Evolutionary conservation across 345 rosid species (phyloP).

Genomic region (Leavenworthia alabamica): DNA sequence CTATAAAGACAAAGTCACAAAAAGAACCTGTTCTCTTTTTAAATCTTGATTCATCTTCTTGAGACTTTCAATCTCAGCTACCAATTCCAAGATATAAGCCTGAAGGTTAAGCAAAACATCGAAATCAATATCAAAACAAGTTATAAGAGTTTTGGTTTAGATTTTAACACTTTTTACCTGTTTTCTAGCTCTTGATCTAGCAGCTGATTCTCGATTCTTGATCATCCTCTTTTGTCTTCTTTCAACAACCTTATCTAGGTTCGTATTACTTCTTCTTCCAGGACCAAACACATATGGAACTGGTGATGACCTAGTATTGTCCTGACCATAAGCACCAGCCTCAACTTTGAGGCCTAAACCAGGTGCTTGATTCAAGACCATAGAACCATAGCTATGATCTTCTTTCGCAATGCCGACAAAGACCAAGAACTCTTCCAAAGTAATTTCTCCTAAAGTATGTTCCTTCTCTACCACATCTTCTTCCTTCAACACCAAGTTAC

Average conservation of each 20-base stretch:
- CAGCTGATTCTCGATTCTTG: conserved; percentile 96
- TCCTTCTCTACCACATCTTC: conserved; percentile 51
- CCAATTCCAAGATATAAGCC: conserved; percentile 91
- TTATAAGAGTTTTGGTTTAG: neutral
- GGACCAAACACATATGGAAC: conserved; percentile 67
- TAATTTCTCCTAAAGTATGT: conserved; percentile 75
- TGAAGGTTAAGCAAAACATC: conserved; percentile 25
- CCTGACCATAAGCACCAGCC: no score
- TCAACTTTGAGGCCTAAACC: conserved; percentile 35
- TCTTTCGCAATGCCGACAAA: conserved; percentile 82
- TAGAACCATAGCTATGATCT: conserved; percentile 26
- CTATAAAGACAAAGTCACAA: neutral
- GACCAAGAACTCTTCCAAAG: conserved; percentile 83
- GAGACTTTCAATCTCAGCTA: conserved; percentile 79
- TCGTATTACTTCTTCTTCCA: conserved; percentile 57
- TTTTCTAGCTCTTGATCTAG: conserved; percentile 95
- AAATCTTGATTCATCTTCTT: conserved; percentile 68
- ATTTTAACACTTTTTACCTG: conserved; percentile 57
- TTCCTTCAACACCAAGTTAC: conserved; percentile 43
- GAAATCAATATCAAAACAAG: neutral
- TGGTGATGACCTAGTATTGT: conserved; percentile 69
- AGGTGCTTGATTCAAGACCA: conserved; percentile 41
- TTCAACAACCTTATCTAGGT: conserved; percentile 85
- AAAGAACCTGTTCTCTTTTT: conserved; percentile 62
- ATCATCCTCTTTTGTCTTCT: conserved; percentile 99